phyloP scores from a whole-genome alignment of 345 rosid species.

The Populus pruinosa region DNA sequence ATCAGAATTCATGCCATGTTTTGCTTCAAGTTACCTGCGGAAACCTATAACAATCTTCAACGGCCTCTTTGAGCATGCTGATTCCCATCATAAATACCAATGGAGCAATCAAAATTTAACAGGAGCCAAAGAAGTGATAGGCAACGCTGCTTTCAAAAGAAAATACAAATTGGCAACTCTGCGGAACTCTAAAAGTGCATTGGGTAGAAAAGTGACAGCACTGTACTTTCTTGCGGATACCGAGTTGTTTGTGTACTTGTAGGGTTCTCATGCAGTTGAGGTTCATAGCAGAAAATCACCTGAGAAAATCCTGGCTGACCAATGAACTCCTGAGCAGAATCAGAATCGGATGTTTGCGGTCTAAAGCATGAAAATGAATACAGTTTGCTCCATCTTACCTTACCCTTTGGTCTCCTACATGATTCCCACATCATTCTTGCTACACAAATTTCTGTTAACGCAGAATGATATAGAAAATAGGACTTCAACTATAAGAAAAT shows the following conservation, averaged over 20 bases:
- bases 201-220: slow-evolving; percentile 58
- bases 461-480: not conserved
- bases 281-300: slow-evolving; percentile 56
- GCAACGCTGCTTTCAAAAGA: slow-evolving; percentile 50
- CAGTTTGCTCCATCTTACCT: slow-evolving; percentile 45
- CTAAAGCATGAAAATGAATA: slow-evolving; percentile 43
- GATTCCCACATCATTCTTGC: slow-evolving; percentile 14
- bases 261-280: slow-evolving; percentile 41
- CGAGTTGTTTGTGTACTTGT: slow-evolving; percentile 45
- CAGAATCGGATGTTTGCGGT: slow-evolving; percentile 12
- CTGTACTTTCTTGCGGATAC: slow-evolving; percentile 65
- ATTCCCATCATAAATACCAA: slow-evolving; percentile 61
- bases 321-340: slow-evolving; percentile 20
- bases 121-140: slow-evolving; percentile 45
- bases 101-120: slow-evolving; percentile 56
- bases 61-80: slow-evolving; percentile 68
- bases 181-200: slow-evolving; percentile 64
- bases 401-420: slow-evolving; percentile 24
- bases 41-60: slow-evolving; percentile 76
- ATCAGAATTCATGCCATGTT: not conserved
- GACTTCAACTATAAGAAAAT: not conserved
- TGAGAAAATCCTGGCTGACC: slow-evolving; percentile 41
- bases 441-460: not conserved
- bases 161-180: slow-evolving; percentile 77
- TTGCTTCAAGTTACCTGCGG: slow-evolving; percentile 25